These are phyloP conservation scores for Penicillium occitanis DNA, from an alignment of 2,329 filamentous ascomycete species.

Conservation along the genomic window DNA sequence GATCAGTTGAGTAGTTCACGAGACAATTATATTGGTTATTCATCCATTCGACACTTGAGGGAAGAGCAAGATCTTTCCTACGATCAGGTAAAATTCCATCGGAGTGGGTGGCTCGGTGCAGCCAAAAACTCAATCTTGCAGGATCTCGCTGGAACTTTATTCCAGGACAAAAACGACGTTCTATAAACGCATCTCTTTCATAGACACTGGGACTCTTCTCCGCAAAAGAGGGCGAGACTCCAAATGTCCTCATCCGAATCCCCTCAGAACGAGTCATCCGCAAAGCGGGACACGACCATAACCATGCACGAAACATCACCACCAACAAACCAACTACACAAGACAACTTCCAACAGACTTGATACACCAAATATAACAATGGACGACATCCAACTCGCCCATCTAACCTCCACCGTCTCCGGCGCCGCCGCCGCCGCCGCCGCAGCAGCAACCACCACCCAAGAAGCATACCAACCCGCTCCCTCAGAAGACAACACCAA, in stretches of 20 bases:
- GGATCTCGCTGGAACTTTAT: not conserved
- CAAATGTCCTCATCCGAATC: slow-evolving; percentile 4
- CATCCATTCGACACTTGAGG: not conserved
- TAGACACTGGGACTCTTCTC: not conserved
- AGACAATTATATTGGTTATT: not conserved
- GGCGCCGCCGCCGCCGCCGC: slow-evolving; percentile 17
- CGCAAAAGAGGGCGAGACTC: not conserved
- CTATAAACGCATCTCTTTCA: not conserved
- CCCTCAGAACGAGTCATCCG: not conserved
- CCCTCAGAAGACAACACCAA: not conserved
- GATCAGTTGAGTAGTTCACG: too few species aligned
- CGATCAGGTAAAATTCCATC: not conserved
- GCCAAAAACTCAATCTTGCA: not conserved
- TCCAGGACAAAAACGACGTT: not conserved
- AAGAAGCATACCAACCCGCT: slow-evolving; percentile 6
- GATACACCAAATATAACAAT: not conserved
- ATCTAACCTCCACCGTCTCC: slow-evolving; percentile 31
- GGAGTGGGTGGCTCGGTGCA: not conserved
- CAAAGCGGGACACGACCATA: not conserved
- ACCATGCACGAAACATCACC: not conserved
- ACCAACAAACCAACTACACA: not conserved
- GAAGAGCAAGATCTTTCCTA: not conserved
- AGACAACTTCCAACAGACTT: not conserved
- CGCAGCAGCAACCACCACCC: not conserved
- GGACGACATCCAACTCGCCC: slow-evolving; percentile 20